Conservation (phyloP, 768 basidiomycete species). For the Podaxis rugospora region DNA sequence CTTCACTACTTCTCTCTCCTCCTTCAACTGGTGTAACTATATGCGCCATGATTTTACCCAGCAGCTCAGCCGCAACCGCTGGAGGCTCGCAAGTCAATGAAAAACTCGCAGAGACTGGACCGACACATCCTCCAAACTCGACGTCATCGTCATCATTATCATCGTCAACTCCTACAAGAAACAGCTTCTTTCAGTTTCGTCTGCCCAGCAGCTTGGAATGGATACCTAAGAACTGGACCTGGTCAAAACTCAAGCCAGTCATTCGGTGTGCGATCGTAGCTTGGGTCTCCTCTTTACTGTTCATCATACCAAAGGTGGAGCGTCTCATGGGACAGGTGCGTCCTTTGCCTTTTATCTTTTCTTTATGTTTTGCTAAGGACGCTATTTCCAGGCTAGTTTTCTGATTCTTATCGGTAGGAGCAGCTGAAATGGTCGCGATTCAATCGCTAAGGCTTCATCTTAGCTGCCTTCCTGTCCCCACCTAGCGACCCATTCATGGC, state of each 20-base stretch:
- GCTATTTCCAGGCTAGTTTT: constrained; percentile 48
- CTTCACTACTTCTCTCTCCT: neutral
- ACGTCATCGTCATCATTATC: constrained; percentile 5
- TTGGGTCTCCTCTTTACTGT: constrained; percentile 57
- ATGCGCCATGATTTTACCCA: neutral
- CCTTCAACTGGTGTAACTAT: neutral
- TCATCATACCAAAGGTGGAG: constrained; percentile 50
- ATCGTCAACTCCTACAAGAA: neutral
- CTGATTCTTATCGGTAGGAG: constrained; percentile 54
- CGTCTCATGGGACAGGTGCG: constrained; percentile 54
- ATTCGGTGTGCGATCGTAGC: constrained; percentile 58
- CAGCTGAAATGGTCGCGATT: neutral
- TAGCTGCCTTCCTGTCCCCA: constrained; percentile 63
- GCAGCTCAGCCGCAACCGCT: neutral
- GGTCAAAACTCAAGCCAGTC: constrained; percentile 58
- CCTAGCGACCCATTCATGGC: constrained; percentile 66
- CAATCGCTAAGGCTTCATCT: neutral
- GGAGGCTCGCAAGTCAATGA: neutral
- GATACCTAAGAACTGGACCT: constrained; percentile 54
- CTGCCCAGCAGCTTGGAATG: constrained; percentile 29
- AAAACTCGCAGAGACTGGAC: neutral
- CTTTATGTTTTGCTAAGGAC: neutral
- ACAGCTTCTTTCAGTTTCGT: neutral
- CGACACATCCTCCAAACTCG: neutral
- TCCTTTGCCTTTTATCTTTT: neutral